Conservation (phyloP, 768 basidiomycete species). For the Agrocybe praecox region DNA sequence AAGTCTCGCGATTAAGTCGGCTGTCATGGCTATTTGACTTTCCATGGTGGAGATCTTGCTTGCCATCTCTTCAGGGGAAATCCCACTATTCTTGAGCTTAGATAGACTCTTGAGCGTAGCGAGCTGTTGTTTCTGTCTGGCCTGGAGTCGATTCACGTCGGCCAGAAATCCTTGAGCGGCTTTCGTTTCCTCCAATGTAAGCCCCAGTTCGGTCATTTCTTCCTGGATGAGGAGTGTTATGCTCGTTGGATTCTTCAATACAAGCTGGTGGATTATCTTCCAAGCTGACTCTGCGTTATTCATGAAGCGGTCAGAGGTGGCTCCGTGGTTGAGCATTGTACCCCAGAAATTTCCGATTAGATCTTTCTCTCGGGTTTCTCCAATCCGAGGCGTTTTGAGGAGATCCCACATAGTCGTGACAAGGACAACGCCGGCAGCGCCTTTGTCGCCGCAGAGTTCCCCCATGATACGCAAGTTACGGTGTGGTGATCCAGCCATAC, state of each 20-base stretch:
- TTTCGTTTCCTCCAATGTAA: slow-evolving; percentile 36
- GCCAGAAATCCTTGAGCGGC: slow-evolving; percentile 7
- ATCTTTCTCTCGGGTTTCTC: slow-evolving; percentile 10
- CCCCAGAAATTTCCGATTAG: slow-evolving; percentile 17
- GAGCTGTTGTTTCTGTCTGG: background rate
- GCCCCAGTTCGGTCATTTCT: slow-evolving; percentile 19
- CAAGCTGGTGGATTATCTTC: background rate
- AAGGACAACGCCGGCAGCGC: slow-evolving; percentile 46
- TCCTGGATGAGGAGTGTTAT: slow-evolving; percentile 17
- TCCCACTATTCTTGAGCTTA: too few relatives aligned
- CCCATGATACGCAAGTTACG: slow-evolving; percentile 48
- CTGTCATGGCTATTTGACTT: background rate
- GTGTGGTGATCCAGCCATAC: slow-evolving; percentile 40
- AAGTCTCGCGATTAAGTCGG: background rate
- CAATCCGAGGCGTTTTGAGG: slow-evolving; percentile 15
- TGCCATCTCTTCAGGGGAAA: background rate
- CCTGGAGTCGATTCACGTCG: slow-evolving; percentile 9
- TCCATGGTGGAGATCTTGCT: background rate
- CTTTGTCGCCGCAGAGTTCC: slow-evolving; percentile 45
- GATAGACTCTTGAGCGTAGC: background rate
- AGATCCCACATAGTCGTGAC: slow-evolving; percentile 54
- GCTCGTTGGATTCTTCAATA: background rate
- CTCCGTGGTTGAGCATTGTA: slow-evolving; percentile 10
- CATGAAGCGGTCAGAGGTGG: background rate
- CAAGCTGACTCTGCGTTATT: slow-evolving; percentile 2